Evolutionary conservation across 1,284 basidiomycete genomes (phyloP).

Genomic region (Ustilago loliicola): DNA sequence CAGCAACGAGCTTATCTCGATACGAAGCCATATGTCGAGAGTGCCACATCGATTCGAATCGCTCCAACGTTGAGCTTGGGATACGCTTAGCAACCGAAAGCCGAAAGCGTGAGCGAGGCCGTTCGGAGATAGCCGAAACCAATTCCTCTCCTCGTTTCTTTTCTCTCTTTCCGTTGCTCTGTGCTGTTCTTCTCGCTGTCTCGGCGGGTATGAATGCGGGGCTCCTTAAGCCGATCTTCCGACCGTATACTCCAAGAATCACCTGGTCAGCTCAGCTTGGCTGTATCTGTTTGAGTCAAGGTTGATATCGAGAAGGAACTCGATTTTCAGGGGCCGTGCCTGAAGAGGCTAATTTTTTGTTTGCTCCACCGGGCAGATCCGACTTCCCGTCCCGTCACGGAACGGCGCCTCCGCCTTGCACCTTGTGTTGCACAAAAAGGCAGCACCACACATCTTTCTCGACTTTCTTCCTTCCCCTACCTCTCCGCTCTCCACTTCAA

Average conservation of each 20-base stretch:
- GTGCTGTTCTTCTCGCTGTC: neutral
- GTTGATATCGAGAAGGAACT: neutral
- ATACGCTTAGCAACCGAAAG: neutral
- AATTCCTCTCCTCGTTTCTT: neutral
- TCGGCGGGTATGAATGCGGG: neutral
- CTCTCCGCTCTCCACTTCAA: neutral
- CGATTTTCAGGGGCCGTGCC: neutral
- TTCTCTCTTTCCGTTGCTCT: neutral
- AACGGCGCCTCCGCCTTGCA: neutral
- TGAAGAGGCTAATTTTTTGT: neutral
- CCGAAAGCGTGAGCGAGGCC: neutral
- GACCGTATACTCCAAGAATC: neutral
- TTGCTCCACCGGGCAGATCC: slow-evolving; percentile 15
- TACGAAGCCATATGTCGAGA: too few species aligned
- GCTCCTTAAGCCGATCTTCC: neutral
- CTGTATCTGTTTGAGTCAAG: too few species aligned
- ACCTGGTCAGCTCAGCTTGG: neutral
- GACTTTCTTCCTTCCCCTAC: neutral
- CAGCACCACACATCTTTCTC: too few species aligned
- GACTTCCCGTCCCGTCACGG: slow-evolving; percentile 4
- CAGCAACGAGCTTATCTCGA: too few species aligned
- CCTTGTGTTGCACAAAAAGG: too few species aligned
- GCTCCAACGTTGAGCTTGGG: neutral
- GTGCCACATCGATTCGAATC: too few species aligned
- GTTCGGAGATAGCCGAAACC: neutral